Conservation (phyloP, 805 yeast genomes). For the Pichia exigua region DNA sequence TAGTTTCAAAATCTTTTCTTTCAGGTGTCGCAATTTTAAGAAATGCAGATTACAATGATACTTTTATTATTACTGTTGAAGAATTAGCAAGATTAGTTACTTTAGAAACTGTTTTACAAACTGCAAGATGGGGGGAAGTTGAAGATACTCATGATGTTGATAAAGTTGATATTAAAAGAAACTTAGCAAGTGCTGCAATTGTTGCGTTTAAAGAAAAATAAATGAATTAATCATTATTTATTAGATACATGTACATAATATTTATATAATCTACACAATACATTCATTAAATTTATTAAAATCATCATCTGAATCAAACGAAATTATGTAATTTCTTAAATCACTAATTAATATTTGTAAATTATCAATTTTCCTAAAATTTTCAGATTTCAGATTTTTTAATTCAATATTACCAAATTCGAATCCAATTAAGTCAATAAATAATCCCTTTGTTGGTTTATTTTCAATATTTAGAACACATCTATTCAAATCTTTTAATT, state of each 20-base stretch:
- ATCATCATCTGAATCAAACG: constrained; percentile 7
- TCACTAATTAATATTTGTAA: constrained; percentile 2
- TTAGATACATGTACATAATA: not conserved
- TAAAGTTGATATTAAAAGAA: constrained; percentile 78
- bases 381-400: not conserved
- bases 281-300: constrained; percentile 5
- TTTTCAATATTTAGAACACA: constrained; percentile 9
- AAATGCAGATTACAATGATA: constrained; percentile 26
- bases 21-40: constrained; percentile 67
- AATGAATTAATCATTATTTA: not conserved
- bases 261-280: not conserved
- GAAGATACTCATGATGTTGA: constrained; percentile 99
- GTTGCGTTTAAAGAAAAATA: constrained; percentile 28
- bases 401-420: constrained; percentile 13
- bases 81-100: constrained; percentile 72
- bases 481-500: constrained; percentile 10
- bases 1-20: constrained; percentile 78
- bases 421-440: constrained; percentile 12
- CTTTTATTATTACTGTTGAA: constrained; percentile 41
- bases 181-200: constrained; percentile 70
- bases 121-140: constrained; percentile 94
- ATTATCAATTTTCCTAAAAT: constrained; percentile 1
- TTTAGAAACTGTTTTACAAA: constrained; percentile 78
- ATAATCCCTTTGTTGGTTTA: not conserved
- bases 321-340: constrained; percentile 5